Evolutionary conservation across 768 basidiomycete species (phyloP).

Genomic region (Kwoniella bestiolae): DNA sequence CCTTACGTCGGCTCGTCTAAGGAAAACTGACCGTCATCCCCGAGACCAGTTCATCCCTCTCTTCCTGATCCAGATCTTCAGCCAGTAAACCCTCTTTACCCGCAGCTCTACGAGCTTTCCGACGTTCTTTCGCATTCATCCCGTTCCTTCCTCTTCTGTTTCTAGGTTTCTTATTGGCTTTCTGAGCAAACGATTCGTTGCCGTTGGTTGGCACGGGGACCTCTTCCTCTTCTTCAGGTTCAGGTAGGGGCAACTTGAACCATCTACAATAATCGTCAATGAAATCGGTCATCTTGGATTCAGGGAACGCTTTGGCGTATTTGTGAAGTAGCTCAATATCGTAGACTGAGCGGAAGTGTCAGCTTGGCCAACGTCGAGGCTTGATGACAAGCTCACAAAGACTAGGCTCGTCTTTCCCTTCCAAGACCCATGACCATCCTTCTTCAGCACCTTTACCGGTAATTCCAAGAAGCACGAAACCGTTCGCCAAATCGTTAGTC

Average conservation of each 20-base stretch:
- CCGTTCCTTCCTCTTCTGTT: slow-evolving; percentile 22
- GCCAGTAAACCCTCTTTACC: slow-evolving; percentile 42
- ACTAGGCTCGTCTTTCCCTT: slow-evolving; percentile 70
- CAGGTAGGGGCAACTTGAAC: slow-evolving; percentile 60
- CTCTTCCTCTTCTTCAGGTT: slow-evolving; percentile 60
- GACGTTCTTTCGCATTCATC: slow-evolving; percentile 43
- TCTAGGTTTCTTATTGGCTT: slow-evolving; percentile 22
- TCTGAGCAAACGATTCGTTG: slow-evolving; percentile 1
- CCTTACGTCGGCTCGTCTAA: no score
- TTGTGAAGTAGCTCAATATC: slow-evolving; percentile 65
- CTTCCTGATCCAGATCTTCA: slow-evolving; percentile 55
- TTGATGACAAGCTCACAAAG: slow-evolving; percentile 63
- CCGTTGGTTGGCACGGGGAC: not conserved
- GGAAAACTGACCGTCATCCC: slow-evolving; percentile 61
- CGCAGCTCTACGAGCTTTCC: slow-evolving; percentile 42
- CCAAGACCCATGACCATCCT: slow-evolving; percentile 79
- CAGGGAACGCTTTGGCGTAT: slow-evolving; percentile 71
- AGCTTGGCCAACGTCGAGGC: slow-evolving; percentile 1
- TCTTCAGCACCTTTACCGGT: slow-evolving; percentile 66
- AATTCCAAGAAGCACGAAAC: slow-evolving; percentile 74
- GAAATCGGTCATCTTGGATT: slow-evolving; percentile 64
- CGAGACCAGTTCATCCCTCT: slow-evolving; percentile 67
- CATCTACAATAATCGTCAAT: slow-evolving; percentile 73
- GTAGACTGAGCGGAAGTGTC: slow-evolving; percentile 58
- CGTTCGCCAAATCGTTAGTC: slow-evolving; percentile 73